phyloP scores from a whole-genome alignment of 352 stramenopile genomes.

The Discostella stelligera region DNA sequence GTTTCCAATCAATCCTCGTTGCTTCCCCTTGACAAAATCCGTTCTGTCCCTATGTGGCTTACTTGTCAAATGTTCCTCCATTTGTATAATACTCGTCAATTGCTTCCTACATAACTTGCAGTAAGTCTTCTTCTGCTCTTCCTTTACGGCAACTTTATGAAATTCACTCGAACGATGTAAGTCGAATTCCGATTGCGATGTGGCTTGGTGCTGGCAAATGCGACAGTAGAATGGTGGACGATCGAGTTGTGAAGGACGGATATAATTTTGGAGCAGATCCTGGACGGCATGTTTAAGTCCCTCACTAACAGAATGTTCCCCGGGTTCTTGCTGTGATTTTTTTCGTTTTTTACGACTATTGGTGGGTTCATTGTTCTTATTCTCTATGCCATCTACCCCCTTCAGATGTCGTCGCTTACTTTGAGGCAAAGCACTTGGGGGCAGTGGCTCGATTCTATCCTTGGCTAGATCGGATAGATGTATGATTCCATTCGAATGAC shows the following conservation, averaged over 20 bases:
- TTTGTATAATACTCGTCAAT: constrained; percentile 72
- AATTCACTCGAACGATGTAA: constrained; percentile 64
- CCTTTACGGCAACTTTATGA: constrained; percentile 64
- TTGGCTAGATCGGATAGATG: constrained; percentile 57
- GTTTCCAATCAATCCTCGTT: constrained; percentile 10
- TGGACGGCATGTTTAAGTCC: constrained; percentile 61
- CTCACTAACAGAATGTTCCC: constrained; percentile 34
- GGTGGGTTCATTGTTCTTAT: constrained; percentile 7
- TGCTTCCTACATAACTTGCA: constrained; percentile 77
- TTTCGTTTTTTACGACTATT: constrained; percentile 34
- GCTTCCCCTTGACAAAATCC: constrained; percentile 33
- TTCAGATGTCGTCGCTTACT: constrained; percentile 47
- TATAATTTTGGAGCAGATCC: constrained; percentile 69
- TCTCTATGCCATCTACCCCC: constrained; percentile 27
- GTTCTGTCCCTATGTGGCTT: constrained; percentile 67
- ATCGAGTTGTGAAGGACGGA: constrained; percentile 65
- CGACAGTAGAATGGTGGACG: constrained; percentile 75
- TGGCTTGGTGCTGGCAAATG: constrained; percentile 67
- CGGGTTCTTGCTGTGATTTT: constrained; percentile 11
- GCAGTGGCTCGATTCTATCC: constrained; percentile 63
- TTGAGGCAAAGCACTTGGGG: constrained; percentile 43
- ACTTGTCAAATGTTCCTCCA: constrained; percentile 72
- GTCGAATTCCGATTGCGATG: constrained; percentile 58
- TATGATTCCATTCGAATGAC: constrained; percentile 44
- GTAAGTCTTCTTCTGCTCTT: constrained; percentile 70